Conservation (phyloP, 202 grass and related monocot genomes). For the Bolboschoenoplectus hybrid region DNA sequence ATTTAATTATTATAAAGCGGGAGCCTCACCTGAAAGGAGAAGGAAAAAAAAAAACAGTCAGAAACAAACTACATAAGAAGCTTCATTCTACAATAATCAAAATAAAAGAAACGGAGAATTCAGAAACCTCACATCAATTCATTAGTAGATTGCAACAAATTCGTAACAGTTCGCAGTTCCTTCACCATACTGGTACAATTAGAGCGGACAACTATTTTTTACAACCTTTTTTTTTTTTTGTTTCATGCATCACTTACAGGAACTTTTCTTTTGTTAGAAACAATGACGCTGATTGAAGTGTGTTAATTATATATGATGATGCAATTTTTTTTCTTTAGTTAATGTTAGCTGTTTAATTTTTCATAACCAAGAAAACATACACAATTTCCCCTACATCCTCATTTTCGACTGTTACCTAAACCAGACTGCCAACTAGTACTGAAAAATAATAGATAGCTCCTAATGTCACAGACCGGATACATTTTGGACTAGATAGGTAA, state of each 20-base stretch:
- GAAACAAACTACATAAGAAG: not conserved
- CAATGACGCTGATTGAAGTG: not conserved
- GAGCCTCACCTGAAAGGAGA: not conserved
- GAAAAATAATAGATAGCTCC: not conserved
- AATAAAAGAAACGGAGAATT: not conserved
- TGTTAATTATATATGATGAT: not conserved
- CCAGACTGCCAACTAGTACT: not conserved
- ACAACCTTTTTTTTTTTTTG: not conserved
- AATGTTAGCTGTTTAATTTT: not conserved
- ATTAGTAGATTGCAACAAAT: slow-evolving; percentile 15
- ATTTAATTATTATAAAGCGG: not conserved
- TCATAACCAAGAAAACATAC: not conserved
- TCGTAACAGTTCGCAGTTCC: not conserved
- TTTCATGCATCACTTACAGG: slow-evolving; percentile 11
- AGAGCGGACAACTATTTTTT: not conserved
- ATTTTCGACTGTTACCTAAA: not conserved
- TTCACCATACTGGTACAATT: not conserved
- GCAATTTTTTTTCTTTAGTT: slow-evolving; percentile 14
- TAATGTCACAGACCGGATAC: not conserved
- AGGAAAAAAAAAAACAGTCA: not conserved
- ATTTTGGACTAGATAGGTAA: not conserved
- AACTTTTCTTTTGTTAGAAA: slow-evolving; percentile 15
- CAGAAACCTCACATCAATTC: not conserved
- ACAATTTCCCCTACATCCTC: not conserved
- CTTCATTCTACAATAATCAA: not conserved